These are phyloP conservation scores for Orobanche coerulescens DNA, from an alignment of 257 asterid genomes.

Conservation along the genomic window DNA sequence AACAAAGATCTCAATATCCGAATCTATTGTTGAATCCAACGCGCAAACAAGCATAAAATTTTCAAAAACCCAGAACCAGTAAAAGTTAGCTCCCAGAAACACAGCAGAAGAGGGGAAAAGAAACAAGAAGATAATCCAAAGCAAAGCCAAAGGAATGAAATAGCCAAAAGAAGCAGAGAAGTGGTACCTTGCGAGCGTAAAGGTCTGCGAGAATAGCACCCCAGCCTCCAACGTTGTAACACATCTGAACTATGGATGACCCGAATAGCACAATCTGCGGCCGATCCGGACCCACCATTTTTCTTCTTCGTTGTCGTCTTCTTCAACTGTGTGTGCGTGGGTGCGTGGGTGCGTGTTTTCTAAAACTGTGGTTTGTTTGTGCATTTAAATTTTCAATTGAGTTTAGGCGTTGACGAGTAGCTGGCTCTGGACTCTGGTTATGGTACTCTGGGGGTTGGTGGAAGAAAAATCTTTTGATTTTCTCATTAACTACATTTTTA, in stretches of 20 bases:
- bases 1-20: no score
- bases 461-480: not conserved
- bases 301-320: constrained; percentile 8
- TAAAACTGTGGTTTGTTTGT: not conserved
- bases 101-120: not conserved
- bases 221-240: constrained; percentile 64
- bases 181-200: constrained; percentile 61
- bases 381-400: not conserved
- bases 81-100: not conserved
- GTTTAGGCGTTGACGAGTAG: not conserved
- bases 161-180: not conserved
- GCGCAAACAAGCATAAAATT: not conserved
- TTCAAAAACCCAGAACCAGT: not conserved
- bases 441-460: not conserved
- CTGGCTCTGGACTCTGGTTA: constrained; percentile 8
- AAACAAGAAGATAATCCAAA: not conserved
- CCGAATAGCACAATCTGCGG: constrained; percentile 77
- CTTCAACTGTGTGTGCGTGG: not conserved
- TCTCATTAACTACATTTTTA: not conserved
- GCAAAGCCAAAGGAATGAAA: not conserved
- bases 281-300: constrained; percentile 68
- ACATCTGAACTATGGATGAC: constrained; percentile 69
- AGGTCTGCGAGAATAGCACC: constrained; percentile 71
- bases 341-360: not conserved
- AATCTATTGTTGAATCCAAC: no score